A percentile compares a stretch with the other conserved stretches of the same genome.
Conservation (phyloP, 1,139 yeast species). For the Blastobotrys petasosporus region DNA sequence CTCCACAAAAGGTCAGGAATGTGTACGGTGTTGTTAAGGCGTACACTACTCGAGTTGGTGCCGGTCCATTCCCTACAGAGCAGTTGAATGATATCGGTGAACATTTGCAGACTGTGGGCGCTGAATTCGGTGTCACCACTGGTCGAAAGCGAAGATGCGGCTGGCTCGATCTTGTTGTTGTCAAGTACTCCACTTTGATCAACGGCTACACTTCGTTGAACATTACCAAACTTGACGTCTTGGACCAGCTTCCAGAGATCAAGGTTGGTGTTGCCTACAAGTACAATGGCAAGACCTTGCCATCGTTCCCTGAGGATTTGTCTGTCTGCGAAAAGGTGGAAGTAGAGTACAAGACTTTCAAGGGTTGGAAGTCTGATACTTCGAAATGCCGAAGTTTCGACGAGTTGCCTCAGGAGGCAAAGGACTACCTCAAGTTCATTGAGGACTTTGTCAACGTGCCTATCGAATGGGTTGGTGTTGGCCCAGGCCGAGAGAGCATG, state of each 20-base stretch:
- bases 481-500: conserved; percentile 78
- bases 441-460: conserved; percentile 82
- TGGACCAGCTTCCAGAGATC: conserved; percentile 83
- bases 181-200: conserved; percentile 82
- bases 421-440: conserved; percentile 73
- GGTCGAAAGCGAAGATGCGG: conserved; percentile 99
- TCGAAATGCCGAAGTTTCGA: conserved; percentile 61
- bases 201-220: conserved; percentile 93
- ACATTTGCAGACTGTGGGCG: conserved; percentile 83
- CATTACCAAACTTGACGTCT: conserved; percentile 91
- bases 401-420: conserved; percentile 83
- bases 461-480: conserved; percentile 96
- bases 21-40: conserved; percentile 97
- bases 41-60: conserved; percentile 97
- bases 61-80: conserved; percentile 99
- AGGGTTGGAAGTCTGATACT: conserved; percentile 91
- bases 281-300: conserved; percentile 65
- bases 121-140: conserved; percentile 96
- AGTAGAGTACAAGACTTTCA: conserved; percentile 81
- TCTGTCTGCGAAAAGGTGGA: conserved; percentile 76
- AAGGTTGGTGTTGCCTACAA: conserved; percentile 80
- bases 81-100: conserved; percentile 87
- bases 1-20: conserved; percentile 74
- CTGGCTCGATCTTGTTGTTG: conserved; percentile 94
- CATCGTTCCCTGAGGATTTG: conserved; percentile 90